phyloP scores from a whole-genome alignment of 805 yeast genomes.

The Cyberlindnera mrakii region DNA sequence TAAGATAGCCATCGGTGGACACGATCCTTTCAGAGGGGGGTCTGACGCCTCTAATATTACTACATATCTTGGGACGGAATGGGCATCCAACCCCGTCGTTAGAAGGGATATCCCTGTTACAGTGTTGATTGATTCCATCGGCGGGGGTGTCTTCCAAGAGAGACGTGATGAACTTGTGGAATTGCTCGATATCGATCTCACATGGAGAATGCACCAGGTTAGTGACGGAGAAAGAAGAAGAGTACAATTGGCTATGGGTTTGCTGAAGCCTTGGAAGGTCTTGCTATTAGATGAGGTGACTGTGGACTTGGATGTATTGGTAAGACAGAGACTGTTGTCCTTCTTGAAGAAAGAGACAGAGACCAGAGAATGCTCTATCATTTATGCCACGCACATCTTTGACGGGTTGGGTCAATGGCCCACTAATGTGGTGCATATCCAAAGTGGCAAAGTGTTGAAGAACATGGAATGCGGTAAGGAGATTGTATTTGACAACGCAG shows the following conservation, averaged over 20 bases:
- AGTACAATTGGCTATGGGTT: conserved; percentile 91
- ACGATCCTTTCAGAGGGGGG: conserved; percentile 73
- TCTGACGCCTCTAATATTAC: conserved; percentile 44
- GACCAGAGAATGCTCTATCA: conserved; percentile 63
- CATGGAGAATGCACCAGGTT: conserved; percentile 88
- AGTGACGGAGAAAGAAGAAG: conserved; percentile 95
- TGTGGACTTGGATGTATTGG: conserved; percentile 91
- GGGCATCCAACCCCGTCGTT: conserved; percentile 91
- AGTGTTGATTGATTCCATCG: conserved; percentile 71
- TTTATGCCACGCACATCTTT: conserved; percentile 94
- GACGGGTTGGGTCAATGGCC: conserved; percentile 95
- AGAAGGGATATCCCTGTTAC: conserved; percentile 88
- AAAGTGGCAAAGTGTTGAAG: conserved; percentile 50
- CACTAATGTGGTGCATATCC: conserved; percentile 71
- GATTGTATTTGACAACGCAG: conserved; percentile 22
- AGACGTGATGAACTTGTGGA: conserved; percentile 73
- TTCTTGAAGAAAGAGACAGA: conserved; percentile 73
- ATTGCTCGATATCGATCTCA: conserved; percentile 76
- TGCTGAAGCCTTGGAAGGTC: conserved; percentile 84
- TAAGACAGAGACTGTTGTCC: conserved; percentile 63
- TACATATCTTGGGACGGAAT: conserved; percentile 92
- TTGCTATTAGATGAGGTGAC: conserved; percentile 93
- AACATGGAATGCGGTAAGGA: conserved; percentile 29
- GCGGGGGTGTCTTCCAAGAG: conserved; percentile 64
- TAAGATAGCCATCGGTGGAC: conserved; percentile 63